Conservation (phyloP, 768 basidiomycete species). For the Gloeophyllum trabeum region DNA sequence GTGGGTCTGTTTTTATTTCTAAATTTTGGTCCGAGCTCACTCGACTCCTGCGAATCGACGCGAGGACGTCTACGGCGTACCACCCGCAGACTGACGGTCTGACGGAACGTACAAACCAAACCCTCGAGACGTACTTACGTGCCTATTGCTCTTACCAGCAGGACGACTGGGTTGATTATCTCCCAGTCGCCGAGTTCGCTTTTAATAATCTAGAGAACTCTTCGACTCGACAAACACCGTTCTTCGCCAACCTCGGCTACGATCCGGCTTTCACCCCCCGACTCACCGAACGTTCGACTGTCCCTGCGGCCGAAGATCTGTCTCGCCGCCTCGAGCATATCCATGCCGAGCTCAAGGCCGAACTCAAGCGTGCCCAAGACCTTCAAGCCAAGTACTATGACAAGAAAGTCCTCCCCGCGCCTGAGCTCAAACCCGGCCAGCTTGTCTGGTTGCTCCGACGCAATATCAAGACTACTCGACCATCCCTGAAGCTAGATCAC, state of each 20-base stretch:
- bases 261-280: conserved; percentile 16
- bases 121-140: conserved; percentile 18
- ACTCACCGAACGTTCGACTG: conserved; percentile 16
- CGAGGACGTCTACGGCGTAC: conserved; percentile 14
- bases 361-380: conserved; percentile 20
- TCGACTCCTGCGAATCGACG: conserved; percentile 2
- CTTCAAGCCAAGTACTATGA: conserved; percentile 18
- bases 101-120: conserved; percentile 17
- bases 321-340: conserved; percentile 16
- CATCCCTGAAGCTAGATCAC: conserved; percentile 23
- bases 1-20: too few species aligned
- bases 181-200: conserved; percentile 10
- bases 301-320: conserved; percentile 21
- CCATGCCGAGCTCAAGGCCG: conserved; percentile 21
- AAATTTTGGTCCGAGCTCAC: not conserved
- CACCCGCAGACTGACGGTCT: conserved; percentile 20
- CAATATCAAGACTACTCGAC: conserved; percentile 29
- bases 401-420: conserved; percentile 13
- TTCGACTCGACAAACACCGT: conserved; percentile 8
- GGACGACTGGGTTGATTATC: conserved; percentile 11
- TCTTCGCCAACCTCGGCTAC: conserved; percentile 7
- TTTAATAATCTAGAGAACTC: conserved; percentile 11
- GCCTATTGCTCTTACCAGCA: conserved; percentile 11
- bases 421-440: conserved; percentile 19
- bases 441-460: conserved; percentile 24